Evolutionary conservation across 805 yeast species (phyloP).

Genomic region (Kuraishia piskuri): DNA sequence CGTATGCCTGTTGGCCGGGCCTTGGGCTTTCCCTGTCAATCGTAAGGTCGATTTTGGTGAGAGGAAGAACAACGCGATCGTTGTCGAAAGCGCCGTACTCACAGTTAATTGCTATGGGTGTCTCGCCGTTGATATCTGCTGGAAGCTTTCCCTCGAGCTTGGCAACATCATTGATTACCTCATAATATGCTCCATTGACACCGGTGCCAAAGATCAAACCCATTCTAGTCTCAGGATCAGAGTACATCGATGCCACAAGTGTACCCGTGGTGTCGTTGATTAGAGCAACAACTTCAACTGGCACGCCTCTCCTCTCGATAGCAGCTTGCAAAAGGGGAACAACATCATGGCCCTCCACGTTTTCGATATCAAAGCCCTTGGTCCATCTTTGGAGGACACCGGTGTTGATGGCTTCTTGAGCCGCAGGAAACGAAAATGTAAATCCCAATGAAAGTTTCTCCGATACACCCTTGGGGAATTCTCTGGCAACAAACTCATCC

Average conservation of each 20-base stretch:
- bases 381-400: slow-evolving; percentile 96
- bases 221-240: slow-evolving; percentile 83
- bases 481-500: slow-evolving; percentile 56
- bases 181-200: slow-evolving; percentile 95
- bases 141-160: slow-evolving; percentile 69
- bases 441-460: slow-evolving; percentile 75
- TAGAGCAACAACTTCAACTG: slow-evolving; percentile 82
- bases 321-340: slow-evolving; percentile 85
- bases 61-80: slow-evolving; percentile 75
- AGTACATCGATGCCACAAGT: slow-evolving; percentile 87
- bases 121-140: slow-evolving; percentile 49
- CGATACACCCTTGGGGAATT: slow-evolving; percentile 54
- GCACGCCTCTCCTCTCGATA: slow-evolving; percentile 52
- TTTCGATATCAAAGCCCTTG: slow-evolving; percentile 90
- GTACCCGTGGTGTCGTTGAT: slow-evolving; percentile 98
- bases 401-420: slow-evolving; percentile 73
- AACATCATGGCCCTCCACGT: slow-evolving; percentile 91
- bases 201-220: slow-evolving; percentile 98
- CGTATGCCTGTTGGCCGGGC: slow-evolving; percentile 93
- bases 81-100: slow-evolving; percentile 98
- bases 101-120: slow-evolving; percentile 94
- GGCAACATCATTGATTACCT: slow-evolving; percentile 60
- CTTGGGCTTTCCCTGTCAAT: slow-evolving; percentile 87
- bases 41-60: slow-evolving; percentile 77
- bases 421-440: slow-evolving; percentile 89